Base-by-base conservation (phyloP, 140 eudicot species). In the Cichorium intybus region DNA sequence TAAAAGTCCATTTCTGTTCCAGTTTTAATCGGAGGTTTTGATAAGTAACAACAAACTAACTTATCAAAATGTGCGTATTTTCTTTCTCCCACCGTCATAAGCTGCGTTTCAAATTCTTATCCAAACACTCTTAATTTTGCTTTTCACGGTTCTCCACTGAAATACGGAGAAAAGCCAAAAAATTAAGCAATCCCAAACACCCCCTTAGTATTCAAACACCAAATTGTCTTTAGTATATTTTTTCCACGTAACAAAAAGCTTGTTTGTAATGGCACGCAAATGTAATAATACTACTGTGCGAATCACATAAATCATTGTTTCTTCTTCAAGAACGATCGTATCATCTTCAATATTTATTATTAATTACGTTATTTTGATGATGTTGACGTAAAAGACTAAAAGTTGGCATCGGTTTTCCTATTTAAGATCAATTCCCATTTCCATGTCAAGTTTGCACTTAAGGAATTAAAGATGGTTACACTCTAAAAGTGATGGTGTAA, bases 381-480 rank as follows among this genome's bases (percentile, higher is more conserved):
- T 29, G 17, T 22, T 33, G 33, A 66, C 48, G 17, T 51, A 39
- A 21, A 66, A 52, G 51, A 33, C 22, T 51, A 39, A 21, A 66
- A 52, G 51, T 51, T 34, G 58, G 61, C 50, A 47, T 64, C 17
- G 56, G 33, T n/a, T 10, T 47, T 23, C 33, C 33, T 33, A 35
- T 14, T 22, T 41, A 5, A 14, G 24, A 51, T 39, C 9, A 26
- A 5, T 45, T 62, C 17, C 51, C 47, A 46, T 63, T 63, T 63
- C 56, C 69, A 68, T 8, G 56, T 68, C 73, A 55, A 55, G 64
- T 54, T 68, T 39, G 73, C 73, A 67, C 72, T 27, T 9, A 24
- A 3, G 24, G 24, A 58, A 17, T 10, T 55, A 55, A 68, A 54
- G 62, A 16, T 54, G 43, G 73, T 68, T 68, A 46, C 55, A 66